phyloP scores from a whole-genome alignment of 2,329 filamentous ascomycete species.

The Alternaria gaisen region DNA sequence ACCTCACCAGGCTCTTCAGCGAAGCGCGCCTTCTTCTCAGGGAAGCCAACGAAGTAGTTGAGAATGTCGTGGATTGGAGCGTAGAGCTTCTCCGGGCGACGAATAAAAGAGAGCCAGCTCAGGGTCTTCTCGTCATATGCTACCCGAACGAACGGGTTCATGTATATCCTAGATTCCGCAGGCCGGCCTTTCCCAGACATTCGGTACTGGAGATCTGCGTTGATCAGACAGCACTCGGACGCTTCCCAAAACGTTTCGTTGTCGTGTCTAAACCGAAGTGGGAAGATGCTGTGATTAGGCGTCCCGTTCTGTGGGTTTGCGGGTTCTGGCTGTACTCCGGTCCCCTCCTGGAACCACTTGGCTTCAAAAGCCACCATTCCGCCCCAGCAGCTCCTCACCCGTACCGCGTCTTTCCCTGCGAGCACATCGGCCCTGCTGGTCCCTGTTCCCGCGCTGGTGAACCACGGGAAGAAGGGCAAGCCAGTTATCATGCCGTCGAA shows the following conservation, averaged over 20 bases:
- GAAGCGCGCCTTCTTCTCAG: constrained; percentile 68
- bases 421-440: constrained; percentile 69
- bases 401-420: constrained; percentile 68
- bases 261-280: constrained; percentile 55
- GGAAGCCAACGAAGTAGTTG: constrained; percentile 65
- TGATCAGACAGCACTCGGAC: constrained; percentile 59
- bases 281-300: constrained; percentile 43
- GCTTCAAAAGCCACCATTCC: constrained; percentile 76
- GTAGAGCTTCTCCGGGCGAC: constrained; percentile 73
- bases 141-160: constrained; percentile 79
- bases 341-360: constrained; percentile 62
- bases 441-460: constrained; percentile 63
- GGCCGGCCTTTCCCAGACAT: constrained; percentile 50
- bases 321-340: constrained; percentile 30
- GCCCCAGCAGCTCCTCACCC: constrained; percentile 78
- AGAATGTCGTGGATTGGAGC: constrained; percentile 66
- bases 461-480: constrained; percentile 74
- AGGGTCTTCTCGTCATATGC: constrained; percentile 69
- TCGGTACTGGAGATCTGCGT: constrained; percentile 55
- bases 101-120: constrained; percentile 66
- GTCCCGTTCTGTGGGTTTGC: constrained; percentile 10
- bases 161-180: constrained; percentile 68
- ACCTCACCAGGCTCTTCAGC: constrained; percentile 65
- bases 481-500: constrained; percentile 69
- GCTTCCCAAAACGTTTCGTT: constrained; percentile 57